Evolutionary conservation across 306 rosid genomes (phyloP), one percentile per base, ranked within the genome.

Genomic region (Prunus dulcis): DNA sequence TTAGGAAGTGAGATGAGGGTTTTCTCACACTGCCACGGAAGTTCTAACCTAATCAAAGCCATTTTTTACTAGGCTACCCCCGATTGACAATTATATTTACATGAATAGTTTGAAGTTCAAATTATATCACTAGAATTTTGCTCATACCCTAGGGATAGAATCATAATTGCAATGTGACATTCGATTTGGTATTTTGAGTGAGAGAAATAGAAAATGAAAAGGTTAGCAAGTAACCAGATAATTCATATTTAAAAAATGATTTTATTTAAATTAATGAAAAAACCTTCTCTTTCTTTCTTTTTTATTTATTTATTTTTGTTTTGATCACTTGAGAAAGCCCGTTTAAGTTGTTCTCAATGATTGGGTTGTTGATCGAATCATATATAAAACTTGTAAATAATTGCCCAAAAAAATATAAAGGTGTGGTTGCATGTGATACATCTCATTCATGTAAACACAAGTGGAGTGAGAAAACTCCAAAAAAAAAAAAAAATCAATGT

Each of bases 1-100:
- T 32, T 7, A 38, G 43, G 9, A 38, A 38, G 43, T 0, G 0
- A 38, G 9, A 38, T 38, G 43, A 38, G 5, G 9, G 9, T 38
- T 38, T 38, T 6, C 2, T 38, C 43, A 38, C 2, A 38, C 0
- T 38, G 43, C 0, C 0, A 1, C 1, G 2, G 9, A 1, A 6
- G 0, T 34, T 34, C 2, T 2, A 34, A 34, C 1, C 9, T 34
- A 34, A 1, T 34, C 1, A 5, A 32, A 0, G 1, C 0, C 0
- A 32, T 32, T 32, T 5, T 32, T 1, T 0, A 0, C 38, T 32
- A 32, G 38, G 1, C 7, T 6, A 5, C 9, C 7, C 2, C 43
- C 9, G 9, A 38, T 38, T 7, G 2, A 7, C 9, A 6, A 38
- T 38, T 38, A 38, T 38, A 38, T 38, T 60, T 25, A 1, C 65